Base-by-base conservation (phyloP, 768 basidiomycete species). In the Psilocybe sp. region DNA sequence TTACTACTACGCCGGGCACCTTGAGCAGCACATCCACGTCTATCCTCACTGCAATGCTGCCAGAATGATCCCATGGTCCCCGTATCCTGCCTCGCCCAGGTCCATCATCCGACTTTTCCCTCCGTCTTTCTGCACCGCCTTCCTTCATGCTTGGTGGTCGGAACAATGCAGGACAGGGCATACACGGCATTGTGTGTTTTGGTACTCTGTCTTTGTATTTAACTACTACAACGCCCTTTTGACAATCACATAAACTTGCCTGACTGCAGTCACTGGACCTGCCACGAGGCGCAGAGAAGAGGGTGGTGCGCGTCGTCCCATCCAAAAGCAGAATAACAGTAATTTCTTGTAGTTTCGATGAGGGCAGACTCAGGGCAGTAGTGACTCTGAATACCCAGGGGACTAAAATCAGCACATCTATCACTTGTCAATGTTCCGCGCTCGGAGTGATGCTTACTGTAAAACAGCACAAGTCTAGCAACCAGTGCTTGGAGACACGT, bases 291-390 rank as follows among this genome's bases (percentile, higher is more conserved):
- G 79, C 52, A 90, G 80, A 23, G 85, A 74, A 39, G 80, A 75
- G 5, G 88, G 88, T 1, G 88, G 82, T 28, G 78, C 70, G 28
- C 88, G 83, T 59, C 87, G 84, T 46, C 79, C 76, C 85, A 89
- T 89, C 23, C 23, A 3, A 28, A 28, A 28, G 23, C 23, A 28
- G 23, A 28, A 28, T n/a, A n/a, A n/a, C n/a, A n/a, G n/a, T n/a
- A n/a, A n/a, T 28, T 7, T 7, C 23, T 28, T 28, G 23, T 28
- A 28, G 23, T 28, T 28, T 28, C 23, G 23, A 28, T 28, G 23
- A 28, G 23, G 23, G 23, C 23, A 7, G 23, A 28, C 23, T 28
- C n/a, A n/a, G n/a, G n/a, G n/a, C n/a, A n/a, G n/a, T n/a, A n/a
- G n/a, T n/a, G n/a, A n/a, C n/a, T n/a, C n/a, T n/a, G n/a, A n/a